phyloP scores from a whole-genome alignment of 2,329 filamentous ascomycete genomes.

The Xylaria sp. region DNA sequence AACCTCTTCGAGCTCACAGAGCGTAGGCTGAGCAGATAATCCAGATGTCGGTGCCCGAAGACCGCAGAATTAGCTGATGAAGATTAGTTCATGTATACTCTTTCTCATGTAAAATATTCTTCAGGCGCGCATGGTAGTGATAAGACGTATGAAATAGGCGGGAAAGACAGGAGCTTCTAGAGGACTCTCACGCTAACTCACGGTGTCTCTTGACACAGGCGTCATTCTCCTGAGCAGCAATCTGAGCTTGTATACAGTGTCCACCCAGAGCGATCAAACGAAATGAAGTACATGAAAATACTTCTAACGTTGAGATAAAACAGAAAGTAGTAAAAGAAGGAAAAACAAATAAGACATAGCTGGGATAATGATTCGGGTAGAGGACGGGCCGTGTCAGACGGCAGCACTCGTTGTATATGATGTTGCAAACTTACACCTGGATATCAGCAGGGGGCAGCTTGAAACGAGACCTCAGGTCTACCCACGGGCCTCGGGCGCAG shows the following conservation, averaged over 20 bases:
- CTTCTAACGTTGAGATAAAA: neutral
- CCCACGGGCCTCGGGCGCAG: slow-evolving; percentile 29
- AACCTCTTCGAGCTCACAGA: neutral
- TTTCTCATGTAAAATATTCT: neutral
- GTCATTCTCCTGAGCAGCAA: slow-evolving; percentile 5
- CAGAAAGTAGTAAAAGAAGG: neutral
- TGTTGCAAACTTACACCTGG: slow-evolving; percentile 33
- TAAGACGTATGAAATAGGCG: neutral
- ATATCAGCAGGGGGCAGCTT: slow-evolving; percentile 28
- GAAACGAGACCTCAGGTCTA: slow-evolving; percentile 23
- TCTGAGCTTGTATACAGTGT: neutral
- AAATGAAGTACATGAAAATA: slow-evolving; percentile 6
- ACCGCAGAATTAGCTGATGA: slow-evolving; percentile 29
- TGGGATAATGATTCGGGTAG: neutral
- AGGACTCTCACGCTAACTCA: slow-evolving; percentile 11
- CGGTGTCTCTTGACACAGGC: neutral
- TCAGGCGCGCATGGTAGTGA: neutral
- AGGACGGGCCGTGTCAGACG: neutral
- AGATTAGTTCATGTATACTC: slow-evolving; percentile 21
- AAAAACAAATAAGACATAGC: neutral
- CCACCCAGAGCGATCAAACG: neutral
- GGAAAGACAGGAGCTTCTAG: neutral
- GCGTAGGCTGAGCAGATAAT: slow-evolving; percentile 5
- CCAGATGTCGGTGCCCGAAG: slow-evolving; percentile 28
- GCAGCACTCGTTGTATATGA: slow-evolving; percentile 15